Evolutionary conservation across 257 asterid genomes (phyloP), one percentile per base, ranked within the genome.

Genomic region (Solanum virginianum): DNA sequence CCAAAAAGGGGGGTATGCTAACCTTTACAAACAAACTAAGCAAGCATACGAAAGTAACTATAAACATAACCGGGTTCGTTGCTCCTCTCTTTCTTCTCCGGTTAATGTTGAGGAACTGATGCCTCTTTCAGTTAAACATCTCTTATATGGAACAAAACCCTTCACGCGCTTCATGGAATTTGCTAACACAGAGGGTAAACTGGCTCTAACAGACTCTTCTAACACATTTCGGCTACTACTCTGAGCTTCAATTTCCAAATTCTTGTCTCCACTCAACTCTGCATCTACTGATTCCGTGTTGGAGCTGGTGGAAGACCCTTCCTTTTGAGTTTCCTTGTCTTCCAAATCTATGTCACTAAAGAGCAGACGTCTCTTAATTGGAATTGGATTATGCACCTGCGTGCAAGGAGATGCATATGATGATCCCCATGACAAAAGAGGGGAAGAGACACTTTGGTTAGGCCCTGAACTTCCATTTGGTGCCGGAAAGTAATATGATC

Each of bases 141-240:
- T 91, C 88, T 93, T 96, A 83, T 94, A 96, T 1, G 99, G 99
- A 74, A 93, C 89, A 81, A 96, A 96, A 5, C 99, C 99, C 87
- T 86, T 89, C 79, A 88, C 86, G 18, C 88, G 84, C 77, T 87
- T 89, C 22, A 75, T 16, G 22, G 92, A 81, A 57, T 84, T 88
- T 9, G 89, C 88, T 24, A 75, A 83, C n/a, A 80, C 75, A 18
- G 85, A 79, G 60, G 85, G 87, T 86, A 86, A 87, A 1, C 89
- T 89, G 20, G 86, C 60, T 85, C 88, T 91, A 68, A 54, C 71
- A 8, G 90, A 81, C 88, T 15, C 83, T 88, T 51, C 71, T 62
- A 53, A 55, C 87, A 70, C 70, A 56, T 85, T 8, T 86, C 26
- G 0, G 36, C 36, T 32, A 86, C 26, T 18, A 80, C 70, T 81